A percentile compares a stretch with the other conserved stretches of the same genome.
Evolutionary conservation across 163 green algal species (phyloP).

Genomic region (Scenedesmus sp.): DNA sequence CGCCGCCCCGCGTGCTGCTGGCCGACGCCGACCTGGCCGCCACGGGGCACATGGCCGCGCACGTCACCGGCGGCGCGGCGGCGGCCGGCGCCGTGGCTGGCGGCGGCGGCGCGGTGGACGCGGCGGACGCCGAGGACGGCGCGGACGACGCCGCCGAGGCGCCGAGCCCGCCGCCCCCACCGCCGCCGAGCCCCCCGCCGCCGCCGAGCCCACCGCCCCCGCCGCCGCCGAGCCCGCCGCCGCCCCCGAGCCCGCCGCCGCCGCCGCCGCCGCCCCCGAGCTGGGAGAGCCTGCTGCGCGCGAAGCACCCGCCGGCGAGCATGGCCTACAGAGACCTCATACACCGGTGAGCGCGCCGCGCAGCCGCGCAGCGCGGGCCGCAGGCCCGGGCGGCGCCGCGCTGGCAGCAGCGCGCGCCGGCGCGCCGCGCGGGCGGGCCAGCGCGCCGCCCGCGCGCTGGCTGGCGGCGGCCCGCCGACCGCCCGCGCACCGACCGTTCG

Average conservation of each 20-base stretch:
- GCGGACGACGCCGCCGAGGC: neutral
- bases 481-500: too few relatives aligned
- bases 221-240: neutral
- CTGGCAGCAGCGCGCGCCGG: too few relatives aligned
- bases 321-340: conserved; percentile 28
- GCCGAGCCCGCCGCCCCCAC: neutral
- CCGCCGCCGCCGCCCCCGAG: conserved; percentile 21
- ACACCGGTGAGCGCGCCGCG: conserved; percentile 35
- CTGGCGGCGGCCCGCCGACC: too few relatives aligned
- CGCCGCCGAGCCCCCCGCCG: neutral
- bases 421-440: too few relatives aligned
- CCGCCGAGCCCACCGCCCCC: neutral
- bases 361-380: too few relatives aligned
- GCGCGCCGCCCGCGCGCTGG: too few relatives aligned
- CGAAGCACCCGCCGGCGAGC: neutral
- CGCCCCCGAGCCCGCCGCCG: conserved; percentile 1
- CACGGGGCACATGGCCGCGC: neutral
- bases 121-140: neutral
- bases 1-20: neutral
- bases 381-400: too few relatives aligned
- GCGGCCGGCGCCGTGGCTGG: neutral
- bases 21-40: conserved; percentile 38
- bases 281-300: conserved; percentile 12
- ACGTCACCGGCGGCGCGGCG: neutral
- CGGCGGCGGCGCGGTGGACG: neutral